Conservation (phyloP, 768 basidiomycete genomes). For the Cantharellus anzutake region DNA sequence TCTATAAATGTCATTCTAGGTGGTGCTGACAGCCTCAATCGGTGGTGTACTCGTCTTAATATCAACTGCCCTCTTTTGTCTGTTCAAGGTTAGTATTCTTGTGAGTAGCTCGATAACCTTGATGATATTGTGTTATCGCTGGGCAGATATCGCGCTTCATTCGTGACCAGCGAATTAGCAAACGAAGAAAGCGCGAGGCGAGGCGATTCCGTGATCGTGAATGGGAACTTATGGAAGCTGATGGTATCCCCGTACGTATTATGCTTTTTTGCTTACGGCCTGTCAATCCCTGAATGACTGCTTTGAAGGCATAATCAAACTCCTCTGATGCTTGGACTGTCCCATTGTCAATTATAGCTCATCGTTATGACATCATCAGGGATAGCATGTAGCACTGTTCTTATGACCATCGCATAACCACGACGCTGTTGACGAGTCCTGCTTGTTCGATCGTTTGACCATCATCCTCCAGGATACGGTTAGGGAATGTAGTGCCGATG, state of each 20-base stretch:
- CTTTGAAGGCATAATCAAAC: background rate
- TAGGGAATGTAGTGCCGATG: conserved; percentile 82
- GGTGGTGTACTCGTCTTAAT: background rate
- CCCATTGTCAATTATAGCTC: background rate
- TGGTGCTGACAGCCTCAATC: conserved; percentile 1
- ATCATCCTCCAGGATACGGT: conserved; percentile 45
- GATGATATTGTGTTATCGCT: background rate
- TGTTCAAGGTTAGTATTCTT: background rate
- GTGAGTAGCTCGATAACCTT: background rate
- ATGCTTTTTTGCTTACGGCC: too few relatives aligned
- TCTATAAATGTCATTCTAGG: background rate
- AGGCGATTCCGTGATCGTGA: background rate
- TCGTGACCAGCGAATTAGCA: background rate
- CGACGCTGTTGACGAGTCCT: conserved; percentile 58
- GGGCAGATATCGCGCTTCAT: background rate
- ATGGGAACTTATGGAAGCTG: background rate
- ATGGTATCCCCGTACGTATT: conserved; percentile 1
- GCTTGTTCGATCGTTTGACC: conserved; percentile 49
- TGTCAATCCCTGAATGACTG: background rate
- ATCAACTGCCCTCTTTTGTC: background rate
- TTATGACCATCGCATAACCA: conserved; percentile 54
- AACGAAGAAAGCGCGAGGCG: background rate
- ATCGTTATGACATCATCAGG: background rate
- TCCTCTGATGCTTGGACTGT: background rate
- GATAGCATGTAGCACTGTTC: background rate